Evolutionary conservation across 2,329 filamentous ascomycete genomes (phyloP), one percentile per base, ranked within the genome.

Genomic region (Knufia fluminis): DNA sequence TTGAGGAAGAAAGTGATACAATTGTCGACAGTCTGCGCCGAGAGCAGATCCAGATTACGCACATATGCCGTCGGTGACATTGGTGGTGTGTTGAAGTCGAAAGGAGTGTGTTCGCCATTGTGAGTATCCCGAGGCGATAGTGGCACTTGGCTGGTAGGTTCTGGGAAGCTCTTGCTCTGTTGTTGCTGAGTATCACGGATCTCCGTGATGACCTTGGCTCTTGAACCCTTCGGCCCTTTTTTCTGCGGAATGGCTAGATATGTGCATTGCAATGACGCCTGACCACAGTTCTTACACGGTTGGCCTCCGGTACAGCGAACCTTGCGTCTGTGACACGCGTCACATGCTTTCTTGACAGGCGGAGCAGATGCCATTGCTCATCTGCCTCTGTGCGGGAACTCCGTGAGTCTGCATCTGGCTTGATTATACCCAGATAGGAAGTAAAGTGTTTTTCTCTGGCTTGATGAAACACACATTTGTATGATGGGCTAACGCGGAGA

Each of bases 191-290:
- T 83, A 60, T 83, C 80, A 56, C 83, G 77, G 53, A 87, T 65
- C 61, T 86, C 82, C 61, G 81, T 85, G 64, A 87, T 84, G 51
- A 87, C 82, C 65, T 86, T 87, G 45, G 84, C 84, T 53, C 82
- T 72, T 26, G 80, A 84, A 56, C 83, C 83, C 66, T 86, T 86
- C 38, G 83, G 83, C 1, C 83, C 83, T 64, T 86, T 86, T 69
- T 86, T 86, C 68, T 85, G 83, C 1, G 82, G 82, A 31, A 86
- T 79, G 28, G 82, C 80, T 68, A 85, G 82, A 73, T 86, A 87
- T 24, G 82, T 86, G 71, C 83, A 87, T 10, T 75, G 72, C 16
- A 86, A 71, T 60, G 80, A 75, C 4, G 83, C 80, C 6, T 81
- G 77, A 10, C 74, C 73, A 66, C 83, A 87, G 66, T 86, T 85